A percentile compares a stretch with the other conserved stretches of the same genome.
Conservation (phyloP, 169 alveolate species). For the Hepatocystis sp. region DNA sequence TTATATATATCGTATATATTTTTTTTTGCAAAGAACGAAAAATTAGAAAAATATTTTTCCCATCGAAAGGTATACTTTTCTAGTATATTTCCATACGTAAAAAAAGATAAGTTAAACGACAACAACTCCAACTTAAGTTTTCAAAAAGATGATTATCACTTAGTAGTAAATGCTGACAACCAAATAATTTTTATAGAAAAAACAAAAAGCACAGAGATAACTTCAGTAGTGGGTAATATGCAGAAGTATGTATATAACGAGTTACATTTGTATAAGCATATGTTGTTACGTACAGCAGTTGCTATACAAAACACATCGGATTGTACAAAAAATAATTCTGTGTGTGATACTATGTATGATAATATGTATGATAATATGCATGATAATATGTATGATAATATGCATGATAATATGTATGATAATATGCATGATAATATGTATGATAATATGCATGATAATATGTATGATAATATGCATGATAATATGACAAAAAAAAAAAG, state of each 20-base stretch:
- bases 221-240: conserved; percentile 24
- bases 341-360: too few species aligned
- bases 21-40: conserved; percentile 60
- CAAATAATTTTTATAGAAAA: conserved; percentile 16
- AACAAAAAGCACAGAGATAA: conserved; percentile 12
- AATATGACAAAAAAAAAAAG: too few species aligned
- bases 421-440: too few species aligned
- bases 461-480: too few species aligned
- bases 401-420: too few species aligned
- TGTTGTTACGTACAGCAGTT: conserved; percentile 18
- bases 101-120: neutral
- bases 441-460: too few species aligned
- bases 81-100: conserved; percentile 24
- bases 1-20: conserved; percentile 46
- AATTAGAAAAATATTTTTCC: conserved; percentile 42
- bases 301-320: too few species aligned
- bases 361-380: too few species aligned
- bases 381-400: too few species aligned
- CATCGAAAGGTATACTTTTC: conserved; percentile 56
- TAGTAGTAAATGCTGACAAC: conserved; percentile 24
- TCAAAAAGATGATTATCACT: conserved; percentile 30
- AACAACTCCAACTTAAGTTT: conserved; percentile 4
- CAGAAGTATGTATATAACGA: conserved; percentile 45
- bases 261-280: conserved; percentile 60
- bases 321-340: too few species aligned